A percentile compares a stretch with the other conserved stretches of the same genome.
Conservation (phyloP, 495 filamentous ascomycete genomes). For the Poronia punctata region DNA sequence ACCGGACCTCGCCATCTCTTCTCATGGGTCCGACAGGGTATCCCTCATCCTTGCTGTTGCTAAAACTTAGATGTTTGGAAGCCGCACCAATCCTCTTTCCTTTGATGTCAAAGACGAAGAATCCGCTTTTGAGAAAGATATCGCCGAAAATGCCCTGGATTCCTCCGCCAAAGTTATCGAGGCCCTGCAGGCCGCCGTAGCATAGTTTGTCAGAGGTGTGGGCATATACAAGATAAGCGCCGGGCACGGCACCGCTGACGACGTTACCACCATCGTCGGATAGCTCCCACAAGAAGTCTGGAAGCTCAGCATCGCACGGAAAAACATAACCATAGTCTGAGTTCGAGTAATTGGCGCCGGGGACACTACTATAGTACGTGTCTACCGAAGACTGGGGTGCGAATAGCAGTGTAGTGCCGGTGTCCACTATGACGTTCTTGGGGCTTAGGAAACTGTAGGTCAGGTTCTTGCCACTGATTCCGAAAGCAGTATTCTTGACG, state of each 20-base stretch:
- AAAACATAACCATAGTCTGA: slow-evolving; percentile 55
- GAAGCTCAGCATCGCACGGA: slow-evolving; percentile 52
- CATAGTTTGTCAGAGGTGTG: slow-evolving; percentile 46
- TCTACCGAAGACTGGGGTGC: slow-evolving; percentile 53
- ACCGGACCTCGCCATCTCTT: not conserved
- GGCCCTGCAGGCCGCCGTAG: slow-evolving; percentile 66
- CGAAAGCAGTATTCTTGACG: slow-evolving; percentile 46
- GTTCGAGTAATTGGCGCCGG: slow-evolving; percentile 50
- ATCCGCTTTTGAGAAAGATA: slow-evolving; percentile 66
- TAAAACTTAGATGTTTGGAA: slow-evolving; percentile 35
- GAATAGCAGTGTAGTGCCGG: slow-evolving; percentile 65
- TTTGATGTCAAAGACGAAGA: slow-evolving; percentile 67
- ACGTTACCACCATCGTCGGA: slow-evolving; percentile 53
- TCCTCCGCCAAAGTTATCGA: slow-evolving; percentile 29
- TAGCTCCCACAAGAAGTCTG: slow-evolving; percentile 44
- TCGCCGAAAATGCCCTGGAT: slow-evolving; percentile 62
- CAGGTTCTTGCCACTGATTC: slow-evolving; percentile 44
- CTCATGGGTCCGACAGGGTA: not conserved
- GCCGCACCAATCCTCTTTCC: slow-evolving; percentile 60
- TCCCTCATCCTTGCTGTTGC: slow-evolving; percentile 7
- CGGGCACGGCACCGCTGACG: slow-evolving; percentile 55
- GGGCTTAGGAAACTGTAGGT: slow-evolving; percentile 36
- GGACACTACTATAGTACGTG: slow-evolving; percentile 59
- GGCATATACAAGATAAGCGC: slow-evolving; percentile 60
- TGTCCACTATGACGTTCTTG: slow-evolving; percentile 68